Base-by-base conservation (phyloP, 805 yeast species). In the Peterozyma xylosa region DNA sequence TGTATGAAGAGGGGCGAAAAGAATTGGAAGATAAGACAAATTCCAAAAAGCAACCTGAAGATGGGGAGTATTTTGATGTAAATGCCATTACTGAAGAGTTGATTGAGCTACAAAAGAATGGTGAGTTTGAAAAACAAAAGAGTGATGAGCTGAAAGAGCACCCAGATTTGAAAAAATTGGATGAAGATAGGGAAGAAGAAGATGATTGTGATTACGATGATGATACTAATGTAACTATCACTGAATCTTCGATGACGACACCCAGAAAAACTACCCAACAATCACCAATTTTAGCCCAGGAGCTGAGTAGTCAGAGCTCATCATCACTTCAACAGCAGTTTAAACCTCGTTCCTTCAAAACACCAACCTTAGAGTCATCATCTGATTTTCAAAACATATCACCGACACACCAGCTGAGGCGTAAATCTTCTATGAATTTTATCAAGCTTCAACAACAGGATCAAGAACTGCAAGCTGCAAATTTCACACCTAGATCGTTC, bases 11-110 rank as follows among this genome's bases (percentile, higher is more conserved):
- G 52, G 61, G 66, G 35, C 51, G 53, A 37, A 52, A 57, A 42
- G 67, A 64, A 45, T 52, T 59, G 37, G 53, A 54, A 33, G 48
- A 49, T 32, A 40, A 56, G 35, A 52, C 54, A 13, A 46, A 49
- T 21, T 46, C 45, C 17, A 56, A 50, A 36, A 45, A 58, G 13
- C 48, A 53, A 11, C 57, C 57, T 14, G 61, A 55, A 43, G 60
- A 54, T 44, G 65, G 55, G 16, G 50, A 59, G 9, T 63, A 71
- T 1, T 76, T 76, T 52, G 74, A 76, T 50, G 63, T 76, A 13
- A 62, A 56, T 37, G 74, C 74, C 1, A 53, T 76, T 39, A 52
- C 56, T 42, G 50, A 62, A 32, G 78, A 75, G 51, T 70, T 74
- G 35, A 57, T 62, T 15, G 38, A 41, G 3, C 18, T 16, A 3